phyloP scores from a whole-genome alignment of 1,284 basidiomycete genomes.

The Naganishia sp. region DNA sequence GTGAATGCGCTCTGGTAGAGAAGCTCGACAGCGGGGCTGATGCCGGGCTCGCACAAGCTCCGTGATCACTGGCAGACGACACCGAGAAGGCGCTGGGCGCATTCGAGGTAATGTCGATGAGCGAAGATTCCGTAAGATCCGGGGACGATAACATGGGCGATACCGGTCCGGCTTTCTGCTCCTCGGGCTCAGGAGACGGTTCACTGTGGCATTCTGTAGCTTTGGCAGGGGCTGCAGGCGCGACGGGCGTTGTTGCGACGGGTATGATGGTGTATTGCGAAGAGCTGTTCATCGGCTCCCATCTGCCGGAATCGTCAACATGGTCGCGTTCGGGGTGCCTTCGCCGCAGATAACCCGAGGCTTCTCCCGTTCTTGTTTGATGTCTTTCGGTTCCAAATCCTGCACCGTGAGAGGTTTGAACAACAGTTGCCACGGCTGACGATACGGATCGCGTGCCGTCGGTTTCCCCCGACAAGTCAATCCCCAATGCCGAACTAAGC shows the following conservation, averaged over 20 bases:
- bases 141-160: slow-evolving; percentile 5
- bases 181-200: not conserved
- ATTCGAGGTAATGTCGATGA: slow-evolving; percentile 9
- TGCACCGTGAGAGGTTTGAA: not conserved
- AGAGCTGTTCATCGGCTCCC: not conserved
- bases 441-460: not conserved
- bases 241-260: not conserved
- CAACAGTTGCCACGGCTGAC: slow-evolving; percentile 1
- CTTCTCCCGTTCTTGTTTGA: no score
- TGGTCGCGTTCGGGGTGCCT: slow-evolving; percentile 1
- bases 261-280: slow-evolving; percentile 13
- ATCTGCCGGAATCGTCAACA: not conserved
- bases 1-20: slow-evolving; percentile 14
- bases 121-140: slow-evolving; percentile 5
- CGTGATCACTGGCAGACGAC: not conserved
- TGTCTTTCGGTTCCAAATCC: not conserved
- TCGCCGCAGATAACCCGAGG: not conserved
- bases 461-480: not conserved
- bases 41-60: not conserved
- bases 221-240: not conserved
- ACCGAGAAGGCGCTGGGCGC: slow-evolving; percentile 7
- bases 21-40: not conserved
- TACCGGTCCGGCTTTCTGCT: no score
- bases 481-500: not conserved
- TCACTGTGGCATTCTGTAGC: not conserved